Conservation (phyloP, 352 stramenopile genomes). For the Phytophthora vignae region DNA sequence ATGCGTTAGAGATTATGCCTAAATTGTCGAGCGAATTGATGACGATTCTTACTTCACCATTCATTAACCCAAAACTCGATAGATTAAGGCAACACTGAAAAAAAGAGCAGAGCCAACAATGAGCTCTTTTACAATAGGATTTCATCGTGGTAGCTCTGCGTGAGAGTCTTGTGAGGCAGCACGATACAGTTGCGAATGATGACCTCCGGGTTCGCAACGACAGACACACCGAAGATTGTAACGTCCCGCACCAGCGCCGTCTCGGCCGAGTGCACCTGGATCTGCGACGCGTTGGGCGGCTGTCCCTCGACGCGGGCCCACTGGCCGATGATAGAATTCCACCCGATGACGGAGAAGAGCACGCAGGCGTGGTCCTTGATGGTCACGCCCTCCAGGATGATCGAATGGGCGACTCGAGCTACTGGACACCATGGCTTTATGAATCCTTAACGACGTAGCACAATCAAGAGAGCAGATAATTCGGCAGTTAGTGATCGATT, state of each 20-base stretch:
- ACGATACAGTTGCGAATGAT: constrained; percentile 93
- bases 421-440: constrained; percentile 31
- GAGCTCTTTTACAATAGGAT: constrained; percentile 78
- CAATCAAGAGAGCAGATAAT: no score
- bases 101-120: constrained; percentile 27
- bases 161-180: constrained; percentile 89
- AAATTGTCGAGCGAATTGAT: no score
- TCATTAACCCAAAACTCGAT: constrained; percentile 29
- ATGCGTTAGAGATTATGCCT: no score
- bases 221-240: constrained; percentile 89
- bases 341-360: constrained; percentile 88
- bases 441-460: no score
- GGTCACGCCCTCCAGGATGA: constrained; percentile 89
- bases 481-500: no score
- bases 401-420: constrained; percentile 86
- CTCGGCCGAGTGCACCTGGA: constrained; percentile 73
- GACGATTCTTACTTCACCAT: not conserved
- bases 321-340: constrained; percentile 90
- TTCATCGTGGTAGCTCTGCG: constrained; percentile 90
- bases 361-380: constrained; percentile 91
- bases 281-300: constrained; percentile 79
- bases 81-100: constrained; percentile 27
- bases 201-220: constrained; percentile 87
- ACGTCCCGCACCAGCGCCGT: constrained; percentile 86
- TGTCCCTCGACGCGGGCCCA: constrained; percentile 89